These are phyloP conservation scores for Monosporascus cannonballus DNA, from an alignment of 2,329 filamentous ascomycete genomes.

Conservation along the genomic window DNA sequence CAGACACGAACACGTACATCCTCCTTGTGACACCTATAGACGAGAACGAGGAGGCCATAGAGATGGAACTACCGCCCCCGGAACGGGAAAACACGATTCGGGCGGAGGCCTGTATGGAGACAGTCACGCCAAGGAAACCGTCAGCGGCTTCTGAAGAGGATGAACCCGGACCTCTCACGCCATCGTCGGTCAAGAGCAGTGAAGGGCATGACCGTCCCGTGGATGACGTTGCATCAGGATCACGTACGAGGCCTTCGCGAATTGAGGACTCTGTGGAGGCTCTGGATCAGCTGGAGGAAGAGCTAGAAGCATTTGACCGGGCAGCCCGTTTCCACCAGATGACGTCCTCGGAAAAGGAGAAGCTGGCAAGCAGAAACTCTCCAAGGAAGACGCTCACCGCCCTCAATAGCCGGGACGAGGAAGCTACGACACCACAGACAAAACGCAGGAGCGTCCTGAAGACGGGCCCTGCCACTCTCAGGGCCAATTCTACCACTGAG, in stretches of 20 bases:
- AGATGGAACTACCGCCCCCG: slow-evolving; percentile 7
- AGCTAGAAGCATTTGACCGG: slow-evolving; percentile 47
- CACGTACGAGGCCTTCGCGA: slow-evolving; percentile 31
- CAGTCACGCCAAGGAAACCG: slow-evolving; percentile 11
- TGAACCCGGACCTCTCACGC: slow-evolving; percentile 8
- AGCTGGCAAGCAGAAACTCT: slow-evolving; percentile 5
- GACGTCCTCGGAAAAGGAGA: slow-evolving; percentile 8
- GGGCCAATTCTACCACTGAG: slow-evolving; percentile 33
- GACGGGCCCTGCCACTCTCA: slow-evolving; percentile 33
- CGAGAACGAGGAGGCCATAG: slow-evolving; percentile 16
- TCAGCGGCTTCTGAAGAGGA: slow-evolving; percentile 3
- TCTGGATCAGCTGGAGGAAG: slow-evolving; percentile 55
- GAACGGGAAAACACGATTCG: slow-evolving; percentile 14
- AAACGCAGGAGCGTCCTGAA: slow-evolving; percentile 12
- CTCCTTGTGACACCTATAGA: slow-evolving; percentile 31
- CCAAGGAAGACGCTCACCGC: slow-evolving; percentile 6
- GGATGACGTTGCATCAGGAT: slow-evolving; percentile 28
- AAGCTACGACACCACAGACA: slow-evolving; percentile 20
- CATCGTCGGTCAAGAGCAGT: slow-evolving; percentile 20
- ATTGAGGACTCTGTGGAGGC: slow-evolving; percentile 62
- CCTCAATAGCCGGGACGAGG: slow-evolving; percentile 6
- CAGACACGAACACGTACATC: slow-evolving; percentile 34
- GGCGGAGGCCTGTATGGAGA: slow-evolving; percentile 6
- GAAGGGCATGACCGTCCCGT: slow-evolving; percentile 27
- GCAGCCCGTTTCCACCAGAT: slow-evolving; percentile 20